Conservation (phyloP, 257 asterid species). For the Solanum phureja region DNA sequence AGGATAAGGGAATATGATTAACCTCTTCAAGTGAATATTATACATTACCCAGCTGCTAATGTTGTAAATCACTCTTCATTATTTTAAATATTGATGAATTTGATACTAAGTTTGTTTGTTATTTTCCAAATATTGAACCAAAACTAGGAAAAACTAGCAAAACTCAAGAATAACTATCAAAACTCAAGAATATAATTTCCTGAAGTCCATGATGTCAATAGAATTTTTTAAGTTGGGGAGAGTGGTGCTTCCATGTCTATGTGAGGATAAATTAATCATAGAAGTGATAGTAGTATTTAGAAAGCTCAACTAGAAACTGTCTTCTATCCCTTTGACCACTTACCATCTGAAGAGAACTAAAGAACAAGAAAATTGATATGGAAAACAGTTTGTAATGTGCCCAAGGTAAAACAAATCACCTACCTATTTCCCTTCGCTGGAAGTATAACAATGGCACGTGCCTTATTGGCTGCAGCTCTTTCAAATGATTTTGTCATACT, state of each 20-base stretch:
- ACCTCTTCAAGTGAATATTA: not conserved
- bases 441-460: conserved; percentile 87
- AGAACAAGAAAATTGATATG: not conserved
- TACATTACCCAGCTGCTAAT: not conserved
- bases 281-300: not conserved
- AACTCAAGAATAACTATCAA: not conserved
- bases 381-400: not conserved
- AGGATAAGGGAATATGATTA: not conserved
- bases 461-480: conserved; percentile 93
- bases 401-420: conserved; percentile 3
- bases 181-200: not conserved
- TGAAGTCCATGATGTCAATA: not conserved
- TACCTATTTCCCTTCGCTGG: conserved; percentile 87
- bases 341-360: not conserved
- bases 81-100: not conserved
- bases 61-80: not conserved
- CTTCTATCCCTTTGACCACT: not conserved
- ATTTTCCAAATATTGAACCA: not conserved
- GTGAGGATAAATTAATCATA: not conserved
- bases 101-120: not conserved
- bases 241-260: not conserved
- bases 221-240: not conserved
- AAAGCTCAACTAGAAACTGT: not conserved
- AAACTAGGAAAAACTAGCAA: not conserved
- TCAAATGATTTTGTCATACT: conserved; percentile 88